A percentile compares a stretch with the other conserved stretches of the same genome.
phyloP scores from a whole-genome alignment of 768 basidiomycete genomes.

The Tulasnella calospora region DNA sequence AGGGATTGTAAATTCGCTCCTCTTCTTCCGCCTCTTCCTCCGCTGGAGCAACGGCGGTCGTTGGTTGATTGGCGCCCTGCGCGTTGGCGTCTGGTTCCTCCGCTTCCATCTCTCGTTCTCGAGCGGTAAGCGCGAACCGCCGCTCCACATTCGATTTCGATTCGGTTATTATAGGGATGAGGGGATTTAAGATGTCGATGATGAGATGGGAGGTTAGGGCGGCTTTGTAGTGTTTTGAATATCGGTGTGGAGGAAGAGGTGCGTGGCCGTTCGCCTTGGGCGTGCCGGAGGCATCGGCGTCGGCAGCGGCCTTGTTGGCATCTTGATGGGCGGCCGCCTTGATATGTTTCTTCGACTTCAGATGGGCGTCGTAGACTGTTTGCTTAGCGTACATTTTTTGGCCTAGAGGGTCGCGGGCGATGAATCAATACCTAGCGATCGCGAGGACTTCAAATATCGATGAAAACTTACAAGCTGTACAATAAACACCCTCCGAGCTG shows the following conservation, averaged over 20 bases:
- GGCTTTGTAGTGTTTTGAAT: slow-evolving; percentile 54
- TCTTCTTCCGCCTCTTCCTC: slow-evolving; percentile 88
- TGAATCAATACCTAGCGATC: neutral
- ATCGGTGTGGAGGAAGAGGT: slow-evolving; percentile 21
- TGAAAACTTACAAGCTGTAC: slow-evolving; percentile 71
- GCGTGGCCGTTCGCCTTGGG: slow-evolving; percentile 12
- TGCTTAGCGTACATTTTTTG: slow-evolving; percentile 95
- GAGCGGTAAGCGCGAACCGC: slow-evolving; percentile 92
- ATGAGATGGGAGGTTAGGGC: slow-evolving; percentile 70
- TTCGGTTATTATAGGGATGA: slow-evolving; percentile 68
- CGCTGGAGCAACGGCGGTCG: slow-evolving; percentile 46
- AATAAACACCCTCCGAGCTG: slow-evolving; percentile 74
- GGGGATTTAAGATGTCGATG: slow-evolving; percentile 58
- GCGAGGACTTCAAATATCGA: neutral
- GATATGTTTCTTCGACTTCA: slow-evolving; percentile 92
- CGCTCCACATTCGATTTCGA: slow-evolving; percentile 96
- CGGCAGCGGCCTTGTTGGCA: slow-evolving; percentile 28
- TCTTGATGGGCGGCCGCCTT: slow-evolving; percentile 68
- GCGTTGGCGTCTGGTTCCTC: slow-evolving; percentile 53
- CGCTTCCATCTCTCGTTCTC: slow-evolving; percentile 91
- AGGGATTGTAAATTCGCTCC: slow-evolving; percentile 94
- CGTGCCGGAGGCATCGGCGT: neutral
- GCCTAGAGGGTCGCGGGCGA: slow-evolving; percentile 46
- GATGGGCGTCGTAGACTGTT: slow-evolving; percentile 94
- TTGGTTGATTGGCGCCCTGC: slow-evolving; percentile 45